A percentile compares a stretch with the other conserved stretches of the same genome.
phyloP scores from a whole-genome alignment of 73 alveolate genomes.

The Paramecium biaurelia region DNA sequence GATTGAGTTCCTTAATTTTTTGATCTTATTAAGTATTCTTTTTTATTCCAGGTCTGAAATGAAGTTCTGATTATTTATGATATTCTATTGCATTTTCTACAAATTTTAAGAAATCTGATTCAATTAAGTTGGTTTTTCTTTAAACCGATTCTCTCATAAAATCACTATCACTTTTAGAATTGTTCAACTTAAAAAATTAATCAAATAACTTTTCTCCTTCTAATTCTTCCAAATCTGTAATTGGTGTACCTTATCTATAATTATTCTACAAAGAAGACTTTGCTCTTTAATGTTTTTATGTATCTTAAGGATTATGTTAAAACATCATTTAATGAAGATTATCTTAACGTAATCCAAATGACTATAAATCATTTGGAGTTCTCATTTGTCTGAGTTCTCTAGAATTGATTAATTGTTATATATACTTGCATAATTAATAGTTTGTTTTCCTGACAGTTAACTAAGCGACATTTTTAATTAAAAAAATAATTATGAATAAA shows the following conservation, averaged over 20 bases:
- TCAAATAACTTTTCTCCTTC: constrained; percentile 27
- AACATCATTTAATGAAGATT: background rate
- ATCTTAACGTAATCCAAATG: background rate
- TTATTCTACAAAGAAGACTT: background rate
- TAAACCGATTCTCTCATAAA: background rate
- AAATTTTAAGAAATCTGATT: constrained; percentile 11
- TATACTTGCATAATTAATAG: constrained; percentile 41
- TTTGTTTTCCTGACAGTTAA: background rate
- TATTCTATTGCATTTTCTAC: constrained; percentile 10
- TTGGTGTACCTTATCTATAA: background rate
- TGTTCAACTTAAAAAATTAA: constrained; percentile 16
- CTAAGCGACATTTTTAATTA: constrained; percentile 31
- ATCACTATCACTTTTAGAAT: background rate
- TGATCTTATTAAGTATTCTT: background rate
- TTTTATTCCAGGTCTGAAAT: background rate
- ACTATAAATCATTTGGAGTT: constrained; percentile 22
- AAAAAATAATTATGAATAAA: background rate
- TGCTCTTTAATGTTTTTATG: background rate
- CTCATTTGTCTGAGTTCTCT: constrained; percentile 51
- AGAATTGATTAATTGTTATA: background rate
- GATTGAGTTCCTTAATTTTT: background rate
- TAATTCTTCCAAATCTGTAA: background rate
- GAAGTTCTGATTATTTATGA: background rate
- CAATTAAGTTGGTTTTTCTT: background rate
- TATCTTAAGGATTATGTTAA: background rate